Evolutionary conservation across 2,329 filamentous ascomycete genomes (phyloP).

Genomic region (Neoascochyta sp.): DNA sequence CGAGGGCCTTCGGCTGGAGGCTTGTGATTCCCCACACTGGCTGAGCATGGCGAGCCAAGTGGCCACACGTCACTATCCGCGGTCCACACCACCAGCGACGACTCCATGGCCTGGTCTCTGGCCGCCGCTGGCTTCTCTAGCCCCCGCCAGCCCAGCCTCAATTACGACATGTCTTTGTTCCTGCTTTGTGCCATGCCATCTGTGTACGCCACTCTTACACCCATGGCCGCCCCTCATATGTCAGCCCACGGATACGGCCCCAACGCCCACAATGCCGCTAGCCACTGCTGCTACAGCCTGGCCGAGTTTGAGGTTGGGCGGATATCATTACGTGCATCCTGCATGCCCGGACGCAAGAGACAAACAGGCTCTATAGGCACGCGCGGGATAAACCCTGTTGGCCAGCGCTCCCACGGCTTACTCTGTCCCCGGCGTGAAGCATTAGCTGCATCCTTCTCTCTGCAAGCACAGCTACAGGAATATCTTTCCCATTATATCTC

Average conservation of each 20-base stretch:
- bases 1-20: constrained; percentile 10
- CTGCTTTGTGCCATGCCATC: too few species aligned
- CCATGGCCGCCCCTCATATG: too few species aligned
- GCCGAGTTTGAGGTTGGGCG: constrained; percentile 6
- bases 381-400: constrained; percentile 9
- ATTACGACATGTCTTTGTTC: too few species aligned
- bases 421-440: constrained; percentile 21
- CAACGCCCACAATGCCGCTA: constrained; percentile 10
- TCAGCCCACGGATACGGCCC: constrained; percentile 6
- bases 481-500: too few species aligned
- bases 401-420: constrained; percentile 7
- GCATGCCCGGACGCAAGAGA: constrained; percentile 10
- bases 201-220: too few species aligned
- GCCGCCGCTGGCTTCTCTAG: too few species aligned
- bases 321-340: constrained; percentile 8
- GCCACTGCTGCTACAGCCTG: constrained; percentile 3
- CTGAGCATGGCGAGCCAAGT: not conserved
- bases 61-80: not conserved
- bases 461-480: too few species aligned
- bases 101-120: too few species aligned
- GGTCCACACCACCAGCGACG: not conserved
- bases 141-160: too few species aligned
- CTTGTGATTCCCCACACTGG: constrained; percentile 10
- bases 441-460: constrained; percentile 20
- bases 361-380: constrained; percentile 6